These are phyloP conservation scores for Fusarium staphyleae DNA, from an alignment of 2,329 filamentous ascomycete genomes.

Conservation along the genomic window DNA sequence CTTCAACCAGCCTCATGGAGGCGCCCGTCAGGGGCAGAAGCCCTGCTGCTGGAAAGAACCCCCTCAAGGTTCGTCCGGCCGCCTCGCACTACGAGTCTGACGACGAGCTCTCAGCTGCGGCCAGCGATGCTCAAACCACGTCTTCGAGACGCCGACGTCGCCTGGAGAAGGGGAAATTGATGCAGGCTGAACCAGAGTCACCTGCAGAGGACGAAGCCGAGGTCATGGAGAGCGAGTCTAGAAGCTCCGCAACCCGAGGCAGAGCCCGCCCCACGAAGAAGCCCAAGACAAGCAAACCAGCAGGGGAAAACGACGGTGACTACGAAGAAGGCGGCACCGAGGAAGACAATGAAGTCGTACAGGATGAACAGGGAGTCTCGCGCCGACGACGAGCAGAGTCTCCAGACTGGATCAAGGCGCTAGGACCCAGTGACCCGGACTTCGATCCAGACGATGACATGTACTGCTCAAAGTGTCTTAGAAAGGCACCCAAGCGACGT, in stretches of 20 bases:
- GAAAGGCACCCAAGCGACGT: constrained; percentile 38
- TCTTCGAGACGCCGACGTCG: not conserved
- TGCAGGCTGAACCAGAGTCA: no score
- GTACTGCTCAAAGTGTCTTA: constrained; percentile 47
- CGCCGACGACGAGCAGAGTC: constrained; percentile 28
- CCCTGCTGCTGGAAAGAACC: not conserved
- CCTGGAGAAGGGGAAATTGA: no score
- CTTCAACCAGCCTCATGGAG: no score
- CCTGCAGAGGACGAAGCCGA: not conserved
- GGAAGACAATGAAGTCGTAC: constrained; percentile 4
- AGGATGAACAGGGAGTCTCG: not conserved
- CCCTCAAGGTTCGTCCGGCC: not conserved
- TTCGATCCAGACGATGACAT: constrained; percentile 41
- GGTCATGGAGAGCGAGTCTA: constrained; percentile 2
- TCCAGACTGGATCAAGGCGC: constrained; percentile 38
- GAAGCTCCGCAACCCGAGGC: constrained; percentile 6
- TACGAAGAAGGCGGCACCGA: constrained; percentile 14
- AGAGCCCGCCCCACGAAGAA: constrained; percentile 7
- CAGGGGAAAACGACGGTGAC: constrained; percentile 3
- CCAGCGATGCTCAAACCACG: constrained; percentile 8
- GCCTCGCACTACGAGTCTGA: not conserved
- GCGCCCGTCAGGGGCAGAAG: not conserved
- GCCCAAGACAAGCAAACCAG: not conserved
- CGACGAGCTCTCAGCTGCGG: not conserved
- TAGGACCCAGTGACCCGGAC: constrained; percentile 31